These are phyloP conservation scores for Persicaria tinctoria DNA, from an alignment of 148 eudicot genomes.

Conservation along the genomic window DNA sequence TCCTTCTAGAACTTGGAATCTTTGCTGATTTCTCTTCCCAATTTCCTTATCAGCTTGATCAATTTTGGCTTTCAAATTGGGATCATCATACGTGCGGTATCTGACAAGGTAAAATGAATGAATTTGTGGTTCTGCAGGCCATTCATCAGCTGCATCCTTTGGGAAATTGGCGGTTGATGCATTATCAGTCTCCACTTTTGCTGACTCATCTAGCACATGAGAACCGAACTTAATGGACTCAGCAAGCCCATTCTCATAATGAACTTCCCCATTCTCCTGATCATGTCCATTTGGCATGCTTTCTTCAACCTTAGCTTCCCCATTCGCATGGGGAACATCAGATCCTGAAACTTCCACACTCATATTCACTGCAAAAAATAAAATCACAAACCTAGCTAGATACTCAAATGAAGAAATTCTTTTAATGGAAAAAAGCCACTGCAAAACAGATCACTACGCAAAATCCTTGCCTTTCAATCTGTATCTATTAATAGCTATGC, in stretches of 20 bases:
- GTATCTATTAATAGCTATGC: background rate
- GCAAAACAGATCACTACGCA: background rate
- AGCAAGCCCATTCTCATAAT: slow-evolving; percentile 16
- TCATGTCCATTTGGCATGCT: slow-evolving; percentile 17
- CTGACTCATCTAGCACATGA: slow-evolving; percentile 42
- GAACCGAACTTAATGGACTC: slow-evolving; percentile 60
- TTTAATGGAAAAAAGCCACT: background rate
- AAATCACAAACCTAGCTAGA: background rate
- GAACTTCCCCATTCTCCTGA: slow-evolving; percentile 33
- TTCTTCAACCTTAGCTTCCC: slow-evolving; percentile 27
- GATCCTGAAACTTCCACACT: slow-evolving; percentile 52
- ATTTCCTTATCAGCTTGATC: slow-evolving; percentile 58
- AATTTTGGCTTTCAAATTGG: slow-evolving; percentile 45
- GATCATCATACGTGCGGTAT: slow-evolving; percentile 61
- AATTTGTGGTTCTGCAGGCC: slow-evolving; percentile 56
- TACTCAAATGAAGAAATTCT: background rate
- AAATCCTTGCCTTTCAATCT: background rate
- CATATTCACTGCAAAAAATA: slow-evolving; percentile 9
- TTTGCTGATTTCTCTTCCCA: slow-evolving; percentile 38
- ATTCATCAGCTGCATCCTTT: slow-evolving; percentile 73
- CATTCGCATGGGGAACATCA: slow-evolving; percentile 32
- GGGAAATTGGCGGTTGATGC: slow-evolving; percentile 37
- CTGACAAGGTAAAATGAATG: slow-evolving; percentile 58
- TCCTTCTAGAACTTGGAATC: slow-evolving; percentile 39
- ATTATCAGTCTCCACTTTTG: slow-evolving; percentile 31